Conservation (phyloP, 805 yeast species). For the Ogataea corticis region DNA sequence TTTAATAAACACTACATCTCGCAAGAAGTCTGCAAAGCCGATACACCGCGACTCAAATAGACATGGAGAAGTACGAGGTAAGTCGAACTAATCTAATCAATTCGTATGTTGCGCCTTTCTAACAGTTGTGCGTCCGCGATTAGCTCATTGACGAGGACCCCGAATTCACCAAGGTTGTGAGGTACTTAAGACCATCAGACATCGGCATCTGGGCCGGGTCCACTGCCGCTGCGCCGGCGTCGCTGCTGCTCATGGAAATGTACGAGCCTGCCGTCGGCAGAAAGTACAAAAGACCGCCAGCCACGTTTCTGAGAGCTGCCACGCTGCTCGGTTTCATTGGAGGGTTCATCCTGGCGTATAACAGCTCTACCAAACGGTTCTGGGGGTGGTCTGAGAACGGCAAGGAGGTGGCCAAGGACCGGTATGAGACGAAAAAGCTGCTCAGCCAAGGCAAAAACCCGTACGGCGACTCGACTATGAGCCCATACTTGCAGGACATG, state of each 20-base stretch:
- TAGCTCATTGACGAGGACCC: slow-evolving; percentile 77
- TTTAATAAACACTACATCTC: background rate
- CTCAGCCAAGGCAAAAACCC: slow-evolving; percentile 67
- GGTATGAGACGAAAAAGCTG: slow-evolving; percentile 68
- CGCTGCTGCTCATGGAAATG: slow-evolving; percentile 44
- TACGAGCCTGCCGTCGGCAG: slow-evolving; percentile 50
- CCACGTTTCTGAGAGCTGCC: slow-evolving; percentile 58
- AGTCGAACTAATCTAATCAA: slow-evolving; percentile 3
- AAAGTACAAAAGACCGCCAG: slow-evolving; percentile 49
- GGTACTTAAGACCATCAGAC: slow-evolving; percentile 71
- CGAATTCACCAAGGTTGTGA: slow-evolving; percentile 66
- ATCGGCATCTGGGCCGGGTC: slow-evolving; percentile 49
- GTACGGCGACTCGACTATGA: slow-evolving; percentile 60
- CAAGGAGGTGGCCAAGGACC: slow-evolving; percentile 69
- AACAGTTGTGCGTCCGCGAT: background rate
- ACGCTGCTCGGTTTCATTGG: slow-evolving; percentile 64
- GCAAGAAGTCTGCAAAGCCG: no score
- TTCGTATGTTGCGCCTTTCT: background rate
- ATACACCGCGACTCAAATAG: no score
- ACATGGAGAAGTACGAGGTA: slow-evolving; percentile 32
- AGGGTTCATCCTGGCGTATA: slow-evolving; percentile 74
- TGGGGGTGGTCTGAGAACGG: slow-evolving; percentile 76
- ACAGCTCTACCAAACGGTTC: slow-evolving; percentile 66
- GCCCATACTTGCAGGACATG: slow-evolving; percentile 69
- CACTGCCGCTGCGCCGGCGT: slow-evolving; percentile 51